phyloP scores from a whole-genome alignment of 163 green algal species.

The Scenedesmus sp. region DNA sequence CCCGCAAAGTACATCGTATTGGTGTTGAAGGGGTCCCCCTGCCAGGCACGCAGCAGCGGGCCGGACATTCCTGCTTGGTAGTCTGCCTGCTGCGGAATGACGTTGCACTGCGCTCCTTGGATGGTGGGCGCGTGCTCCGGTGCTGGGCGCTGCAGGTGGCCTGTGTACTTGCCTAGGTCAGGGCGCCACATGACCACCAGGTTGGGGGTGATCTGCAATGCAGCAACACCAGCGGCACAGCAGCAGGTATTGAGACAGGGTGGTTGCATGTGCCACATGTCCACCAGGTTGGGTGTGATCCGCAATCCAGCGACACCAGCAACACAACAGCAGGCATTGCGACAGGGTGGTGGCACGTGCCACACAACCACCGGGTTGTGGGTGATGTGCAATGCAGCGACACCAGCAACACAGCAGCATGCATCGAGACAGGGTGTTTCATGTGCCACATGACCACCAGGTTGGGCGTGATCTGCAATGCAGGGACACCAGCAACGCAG shows the following conservation, averaged over 20 bases:
- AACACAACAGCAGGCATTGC: too few species aligned
- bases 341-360: too few species aligned
- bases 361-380: too few species aligned
- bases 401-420: too few species aligned
- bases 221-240: neutral
- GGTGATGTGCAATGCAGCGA: too few species aligned
- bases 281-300: too few species aligned
- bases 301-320: too few species aligned
- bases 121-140: neutral
- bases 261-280: neutral
- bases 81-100: slow-evolving; percentile 13
- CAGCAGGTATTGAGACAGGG: neutral
- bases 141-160: slow-evolving; percentile 33
- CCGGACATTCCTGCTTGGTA: slow-evolving; percentile 17
- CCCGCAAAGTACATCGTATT: slow-evolving; percentile 28
- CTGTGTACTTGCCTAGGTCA: slow-evolving; percentile 51
- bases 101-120: neutral
- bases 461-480: too few species aligned
- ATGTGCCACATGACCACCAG: too few species aligned
- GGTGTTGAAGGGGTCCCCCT: slow-evolving; percentile 45
- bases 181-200: slow-evolving; percentile 47
- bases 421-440: too few species aligned
- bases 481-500: too few species aligned
- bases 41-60: slow-evolving; percentile 33
- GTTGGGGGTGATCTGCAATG: slow-evolving; percentile 35